Base-by-base conservation (phyloP, 2,329 filamentous ascomycete species). In the Stemphylium vesicarium region DNA sequence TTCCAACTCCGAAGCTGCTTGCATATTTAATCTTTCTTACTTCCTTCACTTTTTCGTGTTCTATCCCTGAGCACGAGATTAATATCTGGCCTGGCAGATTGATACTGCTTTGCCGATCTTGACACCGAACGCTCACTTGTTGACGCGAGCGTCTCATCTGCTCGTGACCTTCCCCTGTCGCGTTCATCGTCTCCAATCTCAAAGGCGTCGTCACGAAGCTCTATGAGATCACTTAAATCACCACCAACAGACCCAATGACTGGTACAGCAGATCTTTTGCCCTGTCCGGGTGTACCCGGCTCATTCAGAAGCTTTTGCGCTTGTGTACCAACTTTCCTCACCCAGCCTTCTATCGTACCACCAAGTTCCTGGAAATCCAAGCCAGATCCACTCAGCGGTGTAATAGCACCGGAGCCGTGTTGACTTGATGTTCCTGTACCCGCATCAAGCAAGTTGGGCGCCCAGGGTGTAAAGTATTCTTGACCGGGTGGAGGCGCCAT, bases 301-400 rank as follows among this genome's bases (percentile, higher is more conserved):
- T 66, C 74, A 36, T 72, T 57, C n/a, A 76, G 53, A 9, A 75
- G 50, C 41, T 72, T 77, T 15, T 71, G 69, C 4, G 84, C 81
- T 68, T 88, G 88, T 5, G 83, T 80, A 56, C 92, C 91, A 33
- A 96, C 87, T 59, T 92, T 91, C 56, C 93, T 84, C 55, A 98
- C 81, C 92, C 95, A 99, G 1, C 88, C 89, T 77, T 98, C 95
- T 26, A 98, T 88, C 2, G 90, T 89, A 5, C 91, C 89, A 1
- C 93, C 92, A 9, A 96, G 88, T 60, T 93, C 90, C 67, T 96
- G 92, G 2, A 98, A 79, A 7, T 81, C 78, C 18, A 81, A 58
- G 15, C 74, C 72, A 20, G 68, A 62, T 6, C 70, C 68, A 16
- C 70, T 64, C 6, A 67, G 44, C 0, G 72, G 70, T 4, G 73